phyloP scores from a whole-genome alignment of 2,329 filamentous ascomycete genomes.

The Fusarium metavorans region DNA sequence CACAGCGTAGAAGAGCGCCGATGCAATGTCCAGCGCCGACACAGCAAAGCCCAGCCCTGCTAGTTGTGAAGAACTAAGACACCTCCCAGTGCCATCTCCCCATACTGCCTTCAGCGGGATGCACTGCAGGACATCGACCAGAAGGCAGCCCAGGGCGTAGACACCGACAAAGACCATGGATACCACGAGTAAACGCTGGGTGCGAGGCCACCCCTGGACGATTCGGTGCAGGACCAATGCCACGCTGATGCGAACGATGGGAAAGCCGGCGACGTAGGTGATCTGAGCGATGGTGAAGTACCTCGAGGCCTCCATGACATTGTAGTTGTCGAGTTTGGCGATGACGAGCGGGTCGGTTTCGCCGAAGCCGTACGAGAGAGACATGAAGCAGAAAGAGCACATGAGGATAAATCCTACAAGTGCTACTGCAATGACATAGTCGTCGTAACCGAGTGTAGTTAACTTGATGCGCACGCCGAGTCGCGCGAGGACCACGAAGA shows the following conservation, averaged over 20 bases:
- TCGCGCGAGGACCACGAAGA: conserved; percentile 9
- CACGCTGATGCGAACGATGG: neutral
- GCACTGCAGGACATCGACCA: neutral
- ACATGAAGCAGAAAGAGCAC: neutral
- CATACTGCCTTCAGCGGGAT: neutral
- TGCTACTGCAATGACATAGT: neutral
- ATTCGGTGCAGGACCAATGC: neutral
- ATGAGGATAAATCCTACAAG: neutral
- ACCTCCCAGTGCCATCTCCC: neutral
- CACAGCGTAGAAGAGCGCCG: neutral
- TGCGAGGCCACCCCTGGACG: neutral
- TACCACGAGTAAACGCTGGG: neutral
- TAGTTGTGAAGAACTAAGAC: neutral
- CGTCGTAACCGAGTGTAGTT: neutral
- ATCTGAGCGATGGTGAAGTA: conserved; percentile 1
- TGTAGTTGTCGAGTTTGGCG: neutral
- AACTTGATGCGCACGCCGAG: conserved; percentile 13
- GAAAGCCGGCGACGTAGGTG: neutral
- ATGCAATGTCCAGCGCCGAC: neutral
- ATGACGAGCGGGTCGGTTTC: neutral
- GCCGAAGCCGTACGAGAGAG: neutral
- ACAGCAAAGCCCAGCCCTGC: conserved; percentile 1
- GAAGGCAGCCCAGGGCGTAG: neutral
- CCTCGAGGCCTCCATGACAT: conserved; percentile 1
- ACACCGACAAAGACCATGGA: neutral